Base-by-base conservation (phyloP, 371 early-diverging fungal species). In the Actinomortierella ambigua region DNA sequence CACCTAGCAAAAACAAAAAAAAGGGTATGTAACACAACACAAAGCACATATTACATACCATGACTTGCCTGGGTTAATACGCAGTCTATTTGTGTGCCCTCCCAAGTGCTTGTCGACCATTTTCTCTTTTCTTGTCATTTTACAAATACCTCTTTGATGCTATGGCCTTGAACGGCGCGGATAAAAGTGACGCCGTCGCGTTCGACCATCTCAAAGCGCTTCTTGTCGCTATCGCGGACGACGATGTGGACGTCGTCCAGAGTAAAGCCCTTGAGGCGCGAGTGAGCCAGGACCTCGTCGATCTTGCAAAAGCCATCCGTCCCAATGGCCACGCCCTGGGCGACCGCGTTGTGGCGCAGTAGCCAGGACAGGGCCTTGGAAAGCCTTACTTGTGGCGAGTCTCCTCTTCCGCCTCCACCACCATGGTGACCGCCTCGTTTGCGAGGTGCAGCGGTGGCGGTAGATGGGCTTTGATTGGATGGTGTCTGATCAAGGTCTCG, bases 141-240 rank as follows among this genome's bases (percentile, higher is more conserved):
- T n/a, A n/a, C n/a, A n/a, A n/a, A n/a, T n/a, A 69, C 77, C 40
- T 50, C 42, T 42, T 80, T 48, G 4, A 94, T 34, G 15, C 87
- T 86, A 68, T 95, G 96, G 2, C 96, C 97, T 77, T 96, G 96
- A 55, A 89, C 91, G 3, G 96, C 96, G 28, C 91, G 82, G 49
- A 95, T 91, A 59, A 61, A 79, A n/a, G 27, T 46, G 4, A n/a
- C 63, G 6, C 63, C 76, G 13, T 57, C 67, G 27, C 76, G 55
- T n/a, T 76, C 47, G 3, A 64, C 42, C 20, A 95, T 59, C 43
- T 81, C 71, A 59, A 80, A 96, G 13, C 97, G 84, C 68, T 93
- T 85, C 76, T 96, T 96, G 60, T 90, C 90, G 66, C 93, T 92
- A 15, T 75, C 76, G 2, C 80, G 79, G 1, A 95, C 95, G 0